A percentile compares a stretch with the other conserved stretches of the same genome.
These are phyloP conservation scores for Bimuria novae-zelandiae DNA, from an alignment of 2,329 filamentous ascomycete species.

Conservation along the genomic window DNA sequence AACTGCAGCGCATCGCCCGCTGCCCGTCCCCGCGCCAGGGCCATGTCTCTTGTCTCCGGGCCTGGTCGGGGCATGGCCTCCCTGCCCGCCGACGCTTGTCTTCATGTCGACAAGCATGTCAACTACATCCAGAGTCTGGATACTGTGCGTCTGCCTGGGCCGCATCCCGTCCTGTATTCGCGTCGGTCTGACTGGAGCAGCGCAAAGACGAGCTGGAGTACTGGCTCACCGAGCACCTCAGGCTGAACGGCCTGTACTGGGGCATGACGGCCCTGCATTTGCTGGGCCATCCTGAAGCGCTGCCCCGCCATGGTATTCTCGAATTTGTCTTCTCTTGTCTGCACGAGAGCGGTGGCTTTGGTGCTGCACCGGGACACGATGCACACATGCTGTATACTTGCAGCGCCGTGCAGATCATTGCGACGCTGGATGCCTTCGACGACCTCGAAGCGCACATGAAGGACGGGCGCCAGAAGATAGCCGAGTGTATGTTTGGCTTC, in stretches of 20 bases:
- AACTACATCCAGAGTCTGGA: constrained; percentile 92
- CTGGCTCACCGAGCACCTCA: constrained; percentile 95
- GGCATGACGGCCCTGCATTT: constrained; percentile 87
- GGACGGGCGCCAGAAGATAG: constrained; percentile 72
- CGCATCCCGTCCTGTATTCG: constrained; percentile 15
- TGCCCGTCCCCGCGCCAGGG: not conserved
- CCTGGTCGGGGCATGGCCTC: constrained; percentile 57
- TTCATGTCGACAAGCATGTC: constrained; percentile 73
- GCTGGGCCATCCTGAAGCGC: constrained; percentile 76
- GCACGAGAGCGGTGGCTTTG: constrained; percentile 86
- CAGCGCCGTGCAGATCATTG: constrained; percentile 91
- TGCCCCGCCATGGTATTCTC: constrained; percentile 80
- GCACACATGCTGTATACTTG: constrained; percentile 95
- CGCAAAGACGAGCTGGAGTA: constrained; percentile 95
- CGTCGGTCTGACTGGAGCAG: constrained; percentile 54
- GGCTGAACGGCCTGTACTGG: constrained; percentile 96
- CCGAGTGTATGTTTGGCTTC: constrained; percentile 68
- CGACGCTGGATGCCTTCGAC: constrained; percentile 80
- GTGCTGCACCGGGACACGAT: constrained; percentile 91
- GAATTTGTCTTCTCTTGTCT: constrained; percentile 96
- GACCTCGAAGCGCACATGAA: constrained; percentile 75
- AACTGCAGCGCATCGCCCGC: constrained; percentile 2
- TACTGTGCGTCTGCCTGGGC: constrained; percentile 61
- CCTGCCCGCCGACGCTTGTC: constrained; percentile 54
- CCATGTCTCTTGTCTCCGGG: constrained; percentile 65